These are phyloP conservation scores for Trichosanthes truncata DNA, from an alignment of 306 rosid genomes.

Conservation along the genomic window DNA sequence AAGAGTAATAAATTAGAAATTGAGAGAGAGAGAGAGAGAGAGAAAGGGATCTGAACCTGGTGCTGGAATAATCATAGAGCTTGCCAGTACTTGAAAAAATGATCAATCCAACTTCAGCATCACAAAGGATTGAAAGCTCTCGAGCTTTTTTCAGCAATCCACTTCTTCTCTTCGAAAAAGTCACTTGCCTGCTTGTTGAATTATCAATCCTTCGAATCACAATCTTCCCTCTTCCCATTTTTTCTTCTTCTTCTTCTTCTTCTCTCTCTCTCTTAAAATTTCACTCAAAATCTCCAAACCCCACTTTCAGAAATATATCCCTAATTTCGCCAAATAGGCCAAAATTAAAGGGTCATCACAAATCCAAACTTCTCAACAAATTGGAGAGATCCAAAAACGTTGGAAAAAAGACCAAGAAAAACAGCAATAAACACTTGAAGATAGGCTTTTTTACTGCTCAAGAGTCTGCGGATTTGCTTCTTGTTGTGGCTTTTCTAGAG, in stretches of 20 bases:
- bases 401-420: background rate
- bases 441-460: background rate
- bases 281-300: background rate
- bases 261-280: background rate
- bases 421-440: background rate
- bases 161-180: slow-evolving; percentile 20
- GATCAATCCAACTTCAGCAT: slow-evolving; percentile 30
- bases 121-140: slow-evolving; percentile 38
- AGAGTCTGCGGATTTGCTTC: background rate
- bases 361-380: background rate
- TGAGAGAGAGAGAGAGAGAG: background rate
- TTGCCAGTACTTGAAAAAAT: slow-evolving; percentile 31
- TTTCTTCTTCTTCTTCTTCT: background rate
- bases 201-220: slow-evolving; percentile 26
- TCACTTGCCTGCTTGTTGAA: slow-evolving; percentile 29
- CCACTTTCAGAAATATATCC: background rate
- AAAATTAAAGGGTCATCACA: background rate
- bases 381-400: slow-evolving; percentile 1
- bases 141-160: slow-evolving; percentile 37
- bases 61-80: slow-evolving; percentile 26
- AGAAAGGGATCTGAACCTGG: slow-evolving; percentile 25
- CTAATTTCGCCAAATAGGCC: background rate
- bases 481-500: background rate
- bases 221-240: slow-evolving; percentile 35
- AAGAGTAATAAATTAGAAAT: too few species aligned